Conservation (phyloP, 176 grass and related monocot genomes). For the Poa annua region DNA sequence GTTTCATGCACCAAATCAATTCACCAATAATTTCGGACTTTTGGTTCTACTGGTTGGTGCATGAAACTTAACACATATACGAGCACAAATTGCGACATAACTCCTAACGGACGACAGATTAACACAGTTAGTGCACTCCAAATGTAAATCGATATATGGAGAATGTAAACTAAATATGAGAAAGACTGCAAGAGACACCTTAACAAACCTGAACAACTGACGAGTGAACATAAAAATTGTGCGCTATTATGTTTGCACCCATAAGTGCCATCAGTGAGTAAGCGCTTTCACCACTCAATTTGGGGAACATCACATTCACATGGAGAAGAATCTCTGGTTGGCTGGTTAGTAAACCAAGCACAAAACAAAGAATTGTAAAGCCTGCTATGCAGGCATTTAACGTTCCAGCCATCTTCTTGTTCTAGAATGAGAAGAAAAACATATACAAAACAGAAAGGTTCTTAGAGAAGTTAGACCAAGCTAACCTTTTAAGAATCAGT, state of each 20-base stretch:
- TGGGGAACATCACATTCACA: slow-evolving; percentile 78
- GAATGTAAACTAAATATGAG: not conserved
- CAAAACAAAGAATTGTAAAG: slow-evolving; percentile 70
- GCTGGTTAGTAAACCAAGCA: slow-evolving; percentile 72
- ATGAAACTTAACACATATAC: too few relatives aligned
- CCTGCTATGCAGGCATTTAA: slow-evolving; percentile 58
- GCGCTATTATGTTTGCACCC: slow-evolving; percentile 78
- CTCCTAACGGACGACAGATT: not conserved
- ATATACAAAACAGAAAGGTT: slow-evolving; percentile 31
- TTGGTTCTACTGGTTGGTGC: too few relatives aligned
- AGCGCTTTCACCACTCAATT: slow-evolving; percentile 78
- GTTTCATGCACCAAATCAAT: too few relatives aligned
- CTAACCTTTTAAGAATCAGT: not conserved
- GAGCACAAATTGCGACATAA: too few relatives aligned
- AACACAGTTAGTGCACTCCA: not conserved
- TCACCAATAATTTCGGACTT: too few relatives aligned
- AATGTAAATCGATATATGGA: slow-evolving; percentile 8
- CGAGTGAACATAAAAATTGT: slow-evolving; percentile 87
- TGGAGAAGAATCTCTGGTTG: slow-evolving; percentile 73
- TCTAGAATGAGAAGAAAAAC: slow-evolving; percentile 45
- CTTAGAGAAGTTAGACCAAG: slow-evolving; percentile 5
- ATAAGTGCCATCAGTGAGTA: slow-evolving; percentile 90
- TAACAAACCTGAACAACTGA: slow-evolving; percentile 66
- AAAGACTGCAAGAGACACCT: not conserved
- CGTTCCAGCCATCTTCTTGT: slow-evolving; percentile 45